phyloP scores from a whole-genome alignment of 2,329 filamentous ascomycete species.

The Trichoderma harzianum region DNA sequence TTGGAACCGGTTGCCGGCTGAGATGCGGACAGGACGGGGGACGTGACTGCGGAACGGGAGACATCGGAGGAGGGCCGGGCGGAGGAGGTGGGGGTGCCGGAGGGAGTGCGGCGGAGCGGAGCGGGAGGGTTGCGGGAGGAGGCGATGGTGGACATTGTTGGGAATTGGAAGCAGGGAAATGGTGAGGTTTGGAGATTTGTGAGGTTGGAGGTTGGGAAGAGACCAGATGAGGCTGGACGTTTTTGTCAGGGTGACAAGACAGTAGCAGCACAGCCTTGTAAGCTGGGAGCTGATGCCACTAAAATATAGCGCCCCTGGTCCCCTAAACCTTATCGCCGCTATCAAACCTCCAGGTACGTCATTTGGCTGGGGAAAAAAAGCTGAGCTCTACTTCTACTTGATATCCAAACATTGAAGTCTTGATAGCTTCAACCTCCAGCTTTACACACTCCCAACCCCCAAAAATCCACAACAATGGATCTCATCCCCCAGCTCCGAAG shows the following conservation, averaged over 20 bases:
- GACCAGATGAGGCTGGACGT: not conserved
- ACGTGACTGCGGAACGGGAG: constrained; percentile 57
- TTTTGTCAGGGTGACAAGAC: not conserved
- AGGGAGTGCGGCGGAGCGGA: constrained; percentile 56
- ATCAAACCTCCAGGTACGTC: constrained; percentile 2
- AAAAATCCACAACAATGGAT: constrained; percentile 22
- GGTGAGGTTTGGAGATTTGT: constrained; percentile 41
- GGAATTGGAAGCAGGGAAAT: constrained; percentile 36
- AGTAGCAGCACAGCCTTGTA: not conserved
- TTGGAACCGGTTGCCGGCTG: constrained; percentile 35
- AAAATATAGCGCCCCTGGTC: constrained; percentile 18
- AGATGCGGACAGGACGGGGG: constrained; percentile 37
- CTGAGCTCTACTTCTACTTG: not conserved
- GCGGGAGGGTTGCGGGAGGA: constrained; percentile 58
- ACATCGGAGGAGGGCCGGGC: constrained; percentile 70
- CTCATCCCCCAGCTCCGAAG: constrained; percentile 30
- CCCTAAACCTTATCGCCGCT: not conserved
- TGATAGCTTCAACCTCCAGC: not conserved
- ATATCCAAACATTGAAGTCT: not conserved
- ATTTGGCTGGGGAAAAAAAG: not conserved
- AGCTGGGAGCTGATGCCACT: constrained; percentile 18
- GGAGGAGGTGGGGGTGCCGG: constrained; percentile 66
- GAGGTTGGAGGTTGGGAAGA: not conserved
- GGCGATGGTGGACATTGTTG: constrained; percentile 61
- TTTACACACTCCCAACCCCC: not conserved